Base-by-base conservation (phyloP, 192 early-diverging fungal genomes). In the Gaertneriomyces semiglobifer region DNA sequence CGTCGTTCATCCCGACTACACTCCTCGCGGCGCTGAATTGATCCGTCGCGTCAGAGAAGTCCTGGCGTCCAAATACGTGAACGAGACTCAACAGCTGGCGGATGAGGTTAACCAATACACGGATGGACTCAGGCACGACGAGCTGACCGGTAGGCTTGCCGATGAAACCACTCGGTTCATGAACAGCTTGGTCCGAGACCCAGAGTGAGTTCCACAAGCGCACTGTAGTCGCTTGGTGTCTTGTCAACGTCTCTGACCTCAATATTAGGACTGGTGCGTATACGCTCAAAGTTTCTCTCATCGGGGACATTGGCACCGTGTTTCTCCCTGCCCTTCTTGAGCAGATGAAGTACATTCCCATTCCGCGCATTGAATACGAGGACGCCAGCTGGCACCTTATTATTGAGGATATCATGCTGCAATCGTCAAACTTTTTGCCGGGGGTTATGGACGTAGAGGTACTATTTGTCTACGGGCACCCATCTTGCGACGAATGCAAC, bases 361-460 rank as follows among this genome's bases (percentile, higher is more conserved):
- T 78, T 44, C 71, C 76, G 6, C 75, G 76, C 52, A 69, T 78
- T n/a, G 76, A 78, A 57, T 72, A 78, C 45, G 51, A 58, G 40
- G 73, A 76, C 19, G 64, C 41, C 4, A 47, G 62, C n/a, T 74
- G 19, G 18, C 73, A 80, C 61, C 10, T 78, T 39, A 56, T 79
- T 6, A 52, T 78, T 14, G 76, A 78, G 48, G 53, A 79, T 44
- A 54, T 78, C n/a, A 53, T 78, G 4, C 33, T 78, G 5, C 68
- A 76, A 2, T 61, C 54, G 19, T 72, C 77, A n/a, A 77, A 70
- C n/a, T 71, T 79, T 42, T 51, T 79, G 46, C 76, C 76, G 0
- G 66, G 67, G 43, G 5, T 73, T 9, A 42, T 78, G 38, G 76
- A 78, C 41, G 41, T 76, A 1, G 79, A 78, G 61, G 75, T 80